Evolutionary conservation across 805 yeast genomes (phyloP), one percentile per base, ranked within the genome.

Genomic region (Cyberlindnera bimundalis): DNA sequence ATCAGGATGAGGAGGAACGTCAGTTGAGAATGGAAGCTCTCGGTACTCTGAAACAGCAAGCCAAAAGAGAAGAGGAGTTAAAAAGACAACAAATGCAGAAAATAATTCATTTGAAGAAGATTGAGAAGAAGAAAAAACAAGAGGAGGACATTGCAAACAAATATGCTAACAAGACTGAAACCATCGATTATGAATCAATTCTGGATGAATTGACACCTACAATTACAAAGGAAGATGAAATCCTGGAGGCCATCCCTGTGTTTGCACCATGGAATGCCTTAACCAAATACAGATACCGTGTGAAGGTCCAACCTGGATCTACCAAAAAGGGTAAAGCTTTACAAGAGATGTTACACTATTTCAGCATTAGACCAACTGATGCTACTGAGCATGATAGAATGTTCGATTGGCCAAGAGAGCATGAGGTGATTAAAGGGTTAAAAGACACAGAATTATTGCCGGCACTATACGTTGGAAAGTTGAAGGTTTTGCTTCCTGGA

Each of bases 181-280:
- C 59, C 45, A 71, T 58, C 63, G 74, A 64, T 53, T 70, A 59
- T 56, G 68, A 58, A 49, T 71, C 65, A 50, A 73, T 71, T 37
- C 66, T 54, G 36, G 51, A 56, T 14, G 74, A 68, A 42, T 30
- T 68, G 20, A 57, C 59, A 13, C 56, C 65, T 13, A 48, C 49
- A 0, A 42, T 62, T 6, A 36, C 51, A 13, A 42, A 50, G 13
- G 70, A 67, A 2, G 95, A 85, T 55, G 64, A 55, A 3, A 65
- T 85, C 10, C 53, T 69, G 10, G 85, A 79, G 42, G 78, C 84
- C 6, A 74, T 91, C 11, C 95, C 96, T 1, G 79, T 87, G 15
- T 91, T 89, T 70, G 97, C 93, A 0, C 99, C 99, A 2, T 93
- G 96, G 96, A 63, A 76, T 11, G 73, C 97, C 0, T 60, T 93